Conservation (phyloP, 2,329 filamentous ascomycete genomes). For the Clarireedia hainanense region DNA sequence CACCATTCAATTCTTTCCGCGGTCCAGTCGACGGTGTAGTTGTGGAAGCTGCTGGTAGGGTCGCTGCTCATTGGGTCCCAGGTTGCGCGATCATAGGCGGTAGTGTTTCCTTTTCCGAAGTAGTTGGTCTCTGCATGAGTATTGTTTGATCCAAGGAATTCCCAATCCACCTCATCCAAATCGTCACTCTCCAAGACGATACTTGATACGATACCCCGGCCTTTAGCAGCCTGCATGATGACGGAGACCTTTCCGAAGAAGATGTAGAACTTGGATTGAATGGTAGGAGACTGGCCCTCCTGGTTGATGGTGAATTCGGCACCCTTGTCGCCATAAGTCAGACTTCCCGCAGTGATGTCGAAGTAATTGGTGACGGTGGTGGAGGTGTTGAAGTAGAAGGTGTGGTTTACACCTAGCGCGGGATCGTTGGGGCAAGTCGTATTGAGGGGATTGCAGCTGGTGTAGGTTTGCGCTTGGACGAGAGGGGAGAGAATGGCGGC, state of each 20-base stretch:
- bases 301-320: constrained; percentile 65
- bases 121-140: constrained; percentile 64
- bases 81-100: constrained; percentile 61
- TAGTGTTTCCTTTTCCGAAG: constrained; percentile 66
- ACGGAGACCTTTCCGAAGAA: constrained; percentile 79
- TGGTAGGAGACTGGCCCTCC: constrained; percentile 68
- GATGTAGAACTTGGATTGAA: constrained; percentile 74
- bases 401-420: constrained; percentile 58
- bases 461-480: constrained; percentile 63
- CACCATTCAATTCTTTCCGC: constrained; percentile 57
- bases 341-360: constrained; percentile 59
- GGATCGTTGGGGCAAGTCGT: constrained; percentile 61
- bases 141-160: constrained; percentile 63
- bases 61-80: constrained; percentile 48
- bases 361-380: constrained; percentile 52
- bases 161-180: constrained; percentile 83
- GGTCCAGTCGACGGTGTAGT: constrained; percentile 68
- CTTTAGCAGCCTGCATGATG: constrained; percentile 66
- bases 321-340: constrained; percentile 56
- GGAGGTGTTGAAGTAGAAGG: constrained; percentile 53
- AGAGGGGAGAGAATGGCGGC: constrained; percentile 30
- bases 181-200: constrained; percentile 80
- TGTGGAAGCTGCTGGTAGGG: constrained; percentile 55
- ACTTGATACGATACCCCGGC: constrained; percentile 69
- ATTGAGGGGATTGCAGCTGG: constrained; percentile 70